Evolutionary conservation across 1,284 basidiomycete genomes (phyloP), one percentile per base, ranked within the genome.

Genomic region (Mycosarcoma maydis): DNA sequence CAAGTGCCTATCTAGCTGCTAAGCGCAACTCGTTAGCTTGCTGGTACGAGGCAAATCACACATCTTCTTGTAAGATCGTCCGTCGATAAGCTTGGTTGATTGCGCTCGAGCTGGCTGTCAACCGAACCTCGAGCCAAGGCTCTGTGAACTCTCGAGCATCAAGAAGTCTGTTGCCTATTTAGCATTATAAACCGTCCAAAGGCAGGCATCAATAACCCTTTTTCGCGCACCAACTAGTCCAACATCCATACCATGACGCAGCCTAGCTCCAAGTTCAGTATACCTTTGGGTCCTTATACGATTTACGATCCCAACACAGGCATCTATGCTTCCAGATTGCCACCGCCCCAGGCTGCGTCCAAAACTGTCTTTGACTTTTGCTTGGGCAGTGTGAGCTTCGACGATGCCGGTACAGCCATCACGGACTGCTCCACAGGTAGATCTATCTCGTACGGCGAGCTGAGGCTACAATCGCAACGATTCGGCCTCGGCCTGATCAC

Each of bases 401-500:
- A 67, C 8, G 57, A 67, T 57, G 37, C 41, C 3, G 44, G 27
- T 4, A 26, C 30, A 3, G 64, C 47, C 23, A 45, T 67, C 48
- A 67, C 52, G 5, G 57, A 60, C 19, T 52, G 52, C 37, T 37
- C 34, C 5, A 48, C 42, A 6, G 64, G 53, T 9, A 44, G 41
- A 13, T 32, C 37, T 26, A 54, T 65, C 19, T 52, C 61, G 44
- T 51, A 60, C 22, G 69, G 69, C 20, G 29, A 66, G 39, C 69
- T 73, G 22, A 73, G 57, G 50, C 47, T 66, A 23, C 36, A 38
- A 44, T 65, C 59, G 2, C 59, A 69, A 42, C 45, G 43, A 7
- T 50, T 74, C 24, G 72, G 72, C 16, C 42, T 69, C 13, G 69
- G 69, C 22, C 50, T 74, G 27, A 16, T 69, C 48, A 47, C 48